Evolutionary conservation across 176 grass and related monocot genomes (phyloP), one percentile per base, ranked within the genome.

Genomic region (Lolium rigidum): DNA sequence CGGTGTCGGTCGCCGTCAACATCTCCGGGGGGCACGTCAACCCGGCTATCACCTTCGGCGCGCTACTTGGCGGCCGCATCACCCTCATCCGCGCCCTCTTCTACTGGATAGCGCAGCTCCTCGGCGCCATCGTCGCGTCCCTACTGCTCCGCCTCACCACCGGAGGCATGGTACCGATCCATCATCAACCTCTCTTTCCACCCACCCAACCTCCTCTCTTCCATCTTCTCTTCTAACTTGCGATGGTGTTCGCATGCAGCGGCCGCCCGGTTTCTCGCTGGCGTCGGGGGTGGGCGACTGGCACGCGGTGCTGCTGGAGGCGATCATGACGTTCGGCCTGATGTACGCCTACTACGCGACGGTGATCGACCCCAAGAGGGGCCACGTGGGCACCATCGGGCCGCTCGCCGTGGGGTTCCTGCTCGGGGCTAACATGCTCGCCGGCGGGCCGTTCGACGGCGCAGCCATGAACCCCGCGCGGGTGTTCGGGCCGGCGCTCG

Each of bases 341-440:
- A 85, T 91, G 70, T 99, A 99, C 88, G 83, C 97, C 39, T 92
- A 94, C 92, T 99, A 96, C 70, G 94, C 92, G 72, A 99, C 94
- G 60, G 80, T 80, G 31, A 83, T 99, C 76, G 94, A 99, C 82
- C 94, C 97, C 28, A 99, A 96, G 88, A 79, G 94, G 7, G 90
- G 94, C 7, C 20, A 83, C 71, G 15, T 94, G 0, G 94, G 94
- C 70, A 98, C 92, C 83, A 87, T 99, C 70, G 97, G 82, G 31
- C 97, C 97, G 24, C 89, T 96, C 6, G 92, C 94, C 54, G 77
- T 99, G 0, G 97, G 97, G 1, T 99, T 99, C 88, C 62, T 99
- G 50, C 69, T 92, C 2, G 97, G 94, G 14, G 97, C 94, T 49
- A 99, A 99, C 92, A 92, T 96, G 65, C 92, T 99, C 20, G 89